These are phyloP conservation scores for Cerrena zonata DNA, from an alignment of 1,284 basidiomycete genomes.

Conservation along the genomic window DNA sequence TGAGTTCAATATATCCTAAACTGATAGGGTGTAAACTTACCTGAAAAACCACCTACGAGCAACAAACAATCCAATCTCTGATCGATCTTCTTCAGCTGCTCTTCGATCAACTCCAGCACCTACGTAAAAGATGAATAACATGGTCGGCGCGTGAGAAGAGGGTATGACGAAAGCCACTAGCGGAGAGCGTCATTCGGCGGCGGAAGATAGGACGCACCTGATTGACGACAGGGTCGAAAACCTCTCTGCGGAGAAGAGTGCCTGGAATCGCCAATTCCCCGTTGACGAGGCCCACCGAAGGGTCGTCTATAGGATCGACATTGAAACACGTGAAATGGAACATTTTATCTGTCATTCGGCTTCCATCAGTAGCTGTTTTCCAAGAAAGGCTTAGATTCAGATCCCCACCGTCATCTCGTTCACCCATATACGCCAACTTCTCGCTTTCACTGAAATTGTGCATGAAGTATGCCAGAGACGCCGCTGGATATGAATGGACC, in stretches of 20 bases:
- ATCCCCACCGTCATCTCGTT: conserved; percentile 62
- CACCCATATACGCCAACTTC: conserved; percentile 67
- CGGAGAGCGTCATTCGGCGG: conserved; percentile 9
- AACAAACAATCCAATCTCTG: conserved; percentile 70
- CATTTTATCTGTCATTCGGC: conserved; percentile 49
- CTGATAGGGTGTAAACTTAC: conserved; percentile 3
- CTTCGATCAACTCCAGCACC: conserved; percentile 55
- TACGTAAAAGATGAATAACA: conserved; percentile 12
- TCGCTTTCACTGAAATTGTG: conserved; percentile 82
- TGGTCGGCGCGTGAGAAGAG: not conserved
- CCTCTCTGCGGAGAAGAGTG: conserved; percentile 65
- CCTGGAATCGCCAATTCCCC: conserved; percentile 78
- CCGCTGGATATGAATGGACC: not conserved
- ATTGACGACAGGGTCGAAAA: conserved; percentile 74
- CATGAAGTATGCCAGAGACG: conserved; percentile 52
- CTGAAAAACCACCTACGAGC: conserved; percentile 78
- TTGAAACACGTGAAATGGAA: conserved; percentile 83
- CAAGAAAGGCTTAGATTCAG: conserved; percentile 2
- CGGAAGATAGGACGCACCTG: conserved; percentile 40
- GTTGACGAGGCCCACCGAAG: conserved; percentile 66
- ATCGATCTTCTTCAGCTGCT: conserved; percentile 59
- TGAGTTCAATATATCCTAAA: not conserved
- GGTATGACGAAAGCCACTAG: conserved; percentile 10
- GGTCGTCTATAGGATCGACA: conserved; percentile 69
- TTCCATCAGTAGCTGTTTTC: conserved; percentile 6